Evolutionary conservation across 805 yeast species (phyloP), one percentile per base, ranked within the genome.

Genomic region (Metschnikowia arizonensis): DNA sequence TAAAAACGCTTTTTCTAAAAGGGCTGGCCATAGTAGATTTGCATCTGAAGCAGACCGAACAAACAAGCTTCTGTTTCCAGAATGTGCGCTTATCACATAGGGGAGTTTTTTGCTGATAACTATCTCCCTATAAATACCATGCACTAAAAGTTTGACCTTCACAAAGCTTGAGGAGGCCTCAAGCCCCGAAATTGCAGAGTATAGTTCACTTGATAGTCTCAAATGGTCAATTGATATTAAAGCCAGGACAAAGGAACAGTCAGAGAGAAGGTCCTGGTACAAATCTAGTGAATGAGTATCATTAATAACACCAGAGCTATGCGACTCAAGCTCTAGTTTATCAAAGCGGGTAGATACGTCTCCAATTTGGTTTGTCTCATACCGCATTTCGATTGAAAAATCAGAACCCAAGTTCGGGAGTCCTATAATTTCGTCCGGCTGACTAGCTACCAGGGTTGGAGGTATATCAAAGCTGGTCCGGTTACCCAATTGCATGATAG

Each of bases 181-280:
- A 45, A 49, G 51, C 6, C 56, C 69, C 46, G 30, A 55, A 57
- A 63, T 62, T 50, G 44, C 55, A 12, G 48, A 32, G 10, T 50
- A 46, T 5, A 47, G 45, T 8, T 39, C 26, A n/a, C 11, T 35
- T 15, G 62, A 60, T 33, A 47, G 31, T 0, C 51, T 49, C 32
- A 36, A 28, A 10, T 49, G 49, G 1, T 68, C 57, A 1, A 82
- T 62, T 1, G 87, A 77, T 12, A 85, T 64, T 12, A 86, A 56
- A 0, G 90, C 71, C 2, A 89, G 80, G 3, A 87, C 86, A 57
- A 87, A 79, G 0, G 95, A 85, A 62, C 95, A 88, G 60, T 87
- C 82, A 7, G 79, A 68, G n/a, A 78, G 56, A 1, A 65, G 50
- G 46, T 77, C 82, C 53, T 80, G 84, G 54, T 67, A 72, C 10